Percentiles rank a stretch among this genome's conserved stretches.
Evolutionary conservation across 1,139 yeast genomes (phyloP).

Genomic region (Blastobotrys buckinghamii): DNA sequence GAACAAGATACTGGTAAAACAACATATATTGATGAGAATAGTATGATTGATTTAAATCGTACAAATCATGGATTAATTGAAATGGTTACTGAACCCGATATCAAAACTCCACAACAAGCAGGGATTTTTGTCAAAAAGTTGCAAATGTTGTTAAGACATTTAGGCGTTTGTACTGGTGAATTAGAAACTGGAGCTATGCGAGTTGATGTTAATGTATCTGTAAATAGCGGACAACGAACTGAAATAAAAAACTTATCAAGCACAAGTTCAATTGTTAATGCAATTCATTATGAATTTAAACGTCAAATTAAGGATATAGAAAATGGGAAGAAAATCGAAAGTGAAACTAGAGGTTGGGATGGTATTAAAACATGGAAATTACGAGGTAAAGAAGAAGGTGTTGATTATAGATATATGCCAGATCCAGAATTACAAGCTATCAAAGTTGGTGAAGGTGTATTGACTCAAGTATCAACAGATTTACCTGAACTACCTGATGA

Average conservation of each 20-base stretch:
- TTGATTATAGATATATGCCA: slow-evolving; percentile 91
- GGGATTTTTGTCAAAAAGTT: slow-evolving; percentile 75
- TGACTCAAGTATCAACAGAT: slow-evolving; percentile 34
- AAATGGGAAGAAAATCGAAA: slow-evolving; percentile 36
- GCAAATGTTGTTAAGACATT: slow-evolving; percentile 60
- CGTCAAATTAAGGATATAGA: slow-evolving; percentile 52
- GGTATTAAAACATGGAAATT: slow-evolving; percentile 59
- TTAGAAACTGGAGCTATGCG: slow-evolving; percentile 93
- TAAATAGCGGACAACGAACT: slow-evolving; percentile 61
- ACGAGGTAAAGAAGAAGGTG: slow-evolving; percentile 72
- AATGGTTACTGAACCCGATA: slow-evolving; percentile 87
- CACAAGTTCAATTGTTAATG: slow-evolving; percentile 71
- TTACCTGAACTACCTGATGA: slow-evolving; percentile 66
- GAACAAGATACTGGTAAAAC: slow-evolving; percentile 96
- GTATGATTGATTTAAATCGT: slow-evolving; percentile 69
- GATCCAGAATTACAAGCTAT: slow-evolving; percentile 81
- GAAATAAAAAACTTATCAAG: slow-evolving; percentile 88
- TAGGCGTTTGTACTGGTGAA: slow-evolving; percentile 80
- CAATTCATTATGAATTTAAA: slow-evolving; percentile 66
- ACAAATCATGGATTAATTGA: slow-evolving; percentile 85
- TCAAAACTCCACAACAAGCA: slow-evolving; percentile 61
- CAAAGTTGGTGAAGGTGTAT: slow-evolving; percentile 39
- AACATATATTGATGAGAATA: slow-evolving; percentile 42
- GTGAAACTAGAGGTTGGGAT: slow-evolving; percentile 92
- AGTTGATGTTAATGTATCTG: slow-evolving; percentile 87